These are phyloP conservation scores for Didymella segeticola DNA, from an alignment of 2,329 filamentous ascomycete species.

Conservation along the genomic window DNA sequence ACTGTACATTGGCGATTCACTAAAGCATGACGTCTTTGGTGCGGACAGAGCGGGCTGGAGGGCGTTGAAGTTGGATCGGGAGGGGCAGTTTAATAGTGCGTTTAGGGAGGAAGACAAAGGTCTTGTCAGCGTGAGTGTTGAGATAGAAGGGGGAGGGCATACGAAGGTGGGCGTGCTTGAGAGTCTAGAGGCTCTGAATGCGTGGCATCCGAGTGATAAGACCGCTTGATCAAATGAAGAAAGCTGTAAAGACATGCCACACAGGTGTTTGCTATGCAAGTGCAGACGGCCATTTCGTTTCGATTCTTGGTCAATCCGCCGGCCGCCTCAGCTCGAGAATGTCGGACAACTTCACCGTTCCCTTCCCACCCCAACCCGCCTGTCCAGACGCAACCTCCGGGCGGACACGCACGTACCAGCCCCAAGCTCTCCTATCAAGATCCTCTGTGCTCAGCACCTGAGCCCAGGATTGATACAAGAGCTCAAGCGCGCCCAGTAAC, in stretches of 20 bases:
- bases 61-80: conserved; percentile 52
- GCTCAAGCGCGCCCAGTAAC: conserved; percentile 73
- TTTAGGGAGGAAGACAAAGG: conserved; percentile 1
- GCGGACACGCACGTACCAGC: conserved; percentile 79
- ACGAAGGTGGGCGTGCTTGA: neutral
- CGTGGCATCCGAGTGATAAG: neutral
- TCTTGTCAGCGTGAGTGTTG: neutral
- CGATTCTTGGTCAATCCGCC: neutral
- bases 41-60: conserved; percentile 58
- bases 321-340: conserved; percentile 56
- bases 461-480: conserved; percentile 78
- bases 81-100: conserved; percentile 3
- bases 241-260: no score
- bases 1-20: conserved; percentile 63
- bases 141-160: neutral
- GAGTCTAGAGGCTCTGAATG: neutral
- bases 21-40: conserved; percentile 59
- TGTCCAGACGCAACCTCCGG: conserved; percentile 77
- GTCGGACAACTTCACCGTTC: conserved; percentile 68
- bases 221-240: no score
- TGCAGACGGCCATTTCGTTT: neutral
- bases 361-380: conserved; percentile 85
- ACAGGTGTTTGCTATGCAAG: neutral
- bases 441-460: conserved; percentile 68
- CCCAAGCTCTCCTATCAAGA: conserved; percentile 78